These are phyloP conservation scores for Huntiella omanensis DNA, from an alignment of 2,329 filamentous ascomycete genomes.

Conservation along the genomic window DNA sequence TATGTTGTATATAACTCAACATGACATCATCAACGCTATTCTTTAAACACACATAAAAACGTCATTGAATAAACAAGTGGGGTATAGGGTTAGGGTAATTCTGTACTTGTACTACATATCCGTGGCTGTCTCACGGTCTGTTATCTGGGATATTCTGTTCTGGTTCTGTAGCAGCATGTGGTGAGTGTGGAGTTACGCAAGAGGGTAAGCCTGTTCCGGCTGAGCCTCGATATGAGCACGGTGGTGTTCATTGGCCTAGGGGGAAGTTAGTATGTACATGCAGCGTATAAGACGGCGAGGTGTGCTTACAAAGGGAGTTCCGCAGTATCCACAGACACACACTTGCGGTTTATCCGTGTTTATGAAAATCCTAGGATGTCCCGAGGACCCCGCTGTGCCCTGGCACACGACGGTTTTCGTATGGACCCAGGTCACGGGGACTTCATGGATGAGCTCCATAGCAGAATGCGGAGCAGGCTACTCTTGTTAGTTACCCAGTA, in stretches of 20 bases:
- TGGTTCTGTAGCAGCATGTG: no score
- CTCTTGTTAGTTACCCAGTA: background rate
- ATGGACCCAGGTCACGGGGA: constrained; percentile 84
- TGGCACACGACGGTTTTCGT: constrained; percentile 70
- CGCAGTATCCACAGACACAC: constrained; percentile 77
- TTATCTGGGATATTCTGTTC: background rate
- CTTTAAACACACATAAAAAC: background rate
- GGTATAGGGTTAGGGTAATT: no score
- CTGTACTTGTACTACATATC: background rate
- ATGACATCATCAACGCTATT: no score
- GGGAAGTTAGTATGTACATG: constrained; percentile 8
- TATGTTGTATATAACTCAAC: no score
- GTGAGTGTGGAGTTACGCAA: constrained; percentile 26
- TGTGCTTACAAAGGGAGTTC: constrained; percentile 64
- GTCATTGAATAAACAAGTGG: background rate
- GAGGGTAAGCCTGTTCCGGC: constrained; percentile 62
- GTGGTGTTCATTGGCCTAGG: constrained; percentile 76
- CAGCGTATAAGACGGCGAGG: background rate
- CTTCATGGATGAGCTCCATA: constrained; percentile 89
- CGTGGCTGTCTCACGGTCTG: constrained; percentile 1
- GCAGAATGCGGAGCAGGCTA: constrained; percentile 78
- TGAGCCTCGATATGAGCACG: constrained; percentile 67
- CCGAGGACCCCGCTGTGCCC: constrained; percentile 74
- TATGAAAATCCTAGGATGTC: constrained; percentile 90
- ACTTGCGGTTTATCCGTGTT: constrained; percentile 97